Percentiles rank a stretch among this genome's conserved stretches.
These are phyloP conservation scores for Termitomyces sp. DNA, from an alignment of 768 basidiomycete species.

Conservation along the genomic window DNA sequence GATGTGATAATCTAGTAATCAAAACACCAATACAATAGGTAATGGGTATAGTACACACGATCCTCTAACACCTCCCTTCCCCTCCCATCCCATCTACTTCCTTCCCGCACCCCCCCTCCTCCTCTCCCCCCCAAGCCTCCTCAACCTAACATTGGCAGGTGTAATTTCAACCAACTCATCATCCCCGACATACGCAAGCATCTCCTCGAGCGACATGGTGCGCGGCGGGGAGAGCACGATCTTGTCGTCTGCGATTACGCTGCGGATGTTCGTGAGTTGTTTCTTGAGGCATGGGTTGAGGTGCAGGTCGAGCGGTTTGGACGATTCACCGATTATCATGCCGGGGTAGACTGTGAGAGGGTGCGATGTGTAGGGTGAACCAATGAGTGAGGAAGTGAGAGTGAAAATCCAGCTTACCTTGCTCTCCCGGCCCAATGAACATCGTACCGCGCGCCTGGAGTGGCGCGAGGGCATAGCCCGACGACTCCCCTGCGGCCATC, in stretches of 20 bases:
- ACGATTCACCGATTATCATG: constrained; percentile 47
- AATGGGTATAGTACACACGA: too few relatives aligned
- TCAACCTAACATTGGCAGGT: constrained; percentile 32
- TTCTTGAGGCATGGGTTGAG: constrained; percentile 44
- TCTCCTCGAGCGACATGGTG: constrained; percentile 40
- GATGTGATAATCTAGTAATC: too few relatives aligned
- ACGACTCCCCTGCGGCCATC: constrained; percentile 39
- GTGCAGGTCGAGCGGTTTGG: constrained; percentile 39
- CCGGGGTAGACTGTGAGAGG: constrained; percentile 36
- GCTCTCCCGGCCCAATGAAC: constrained; percentile 37
- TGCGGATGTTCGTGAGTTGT: constrained; percentile 43
- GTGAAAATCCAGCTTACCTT: constrained; percentile 22
- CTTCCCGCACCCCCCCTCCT: constrained; percentile 15
- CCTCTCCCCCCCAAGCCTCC: constrained; percentile 34
- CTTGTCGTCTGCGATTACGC: constrained; percentile 44
- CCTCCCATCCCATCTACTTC: too few relatives aligned
- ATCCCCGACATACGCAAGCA: constrained; percentile 42
- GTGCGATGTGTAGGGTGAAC: background rate
- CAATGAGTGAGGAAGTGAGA: background rate
- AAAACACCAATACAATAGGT: too few relatives aligned
- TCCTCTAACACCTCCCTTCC: too few relatives aligned
- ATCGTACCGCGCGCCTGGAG: constrained; percentile 42
- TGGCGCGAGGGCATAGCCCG: constrained; percentile 43
- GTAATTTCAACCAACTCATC: constrained; percentile 46
- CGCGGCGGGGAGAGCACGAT: constrained; percentile 39